Conservation (phyloP, 306 rosid genomes). For the Begonia loranthoides region DNA sequence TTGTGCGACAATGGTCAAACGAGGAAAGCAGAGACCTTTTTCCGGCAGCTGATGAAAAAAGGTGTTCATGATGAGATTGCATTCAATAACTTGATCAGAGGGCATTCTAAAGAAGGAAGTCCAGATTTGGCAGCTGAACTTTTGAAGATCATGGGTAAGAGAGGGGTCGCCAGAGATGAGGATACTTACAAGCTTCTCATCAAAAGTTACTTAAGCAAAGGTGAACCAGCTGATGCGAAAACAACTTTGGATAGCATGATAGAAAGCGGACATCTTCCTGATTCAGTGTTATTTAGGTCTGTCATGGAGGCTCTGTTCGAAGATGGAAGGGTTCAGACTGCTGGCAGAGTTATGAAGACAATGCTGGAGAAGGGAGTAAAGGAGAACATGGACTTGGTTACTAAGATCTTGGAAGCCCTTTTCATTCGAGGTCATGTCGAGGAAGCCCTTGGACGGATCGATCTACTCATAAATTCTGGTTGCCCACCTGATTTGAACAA, state of each 20-base stretch:
- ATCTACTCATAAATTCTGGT: constrained; percentile 47
- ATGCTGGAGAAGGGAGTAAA: constrained; percentile 85
- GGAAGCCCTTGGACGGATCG: constrained; percentile 77
- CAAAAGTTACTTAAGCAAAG: constrained; percentile 65
- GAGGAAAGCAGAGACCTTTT: constrained; percentile 57
- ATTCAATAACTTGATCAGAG: constrained; percentile 61
- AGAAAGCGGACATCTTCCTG: constrained; percentile 66
- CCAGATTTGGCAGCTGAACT: constrained; percentile 78
- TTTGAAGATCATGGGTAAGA: constrained; percentile 70
- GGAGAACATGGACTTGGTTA: constrained; percentile 74
- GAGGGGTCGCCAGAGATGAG: constrained; percentile 61
- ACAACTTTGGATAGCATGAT: constrained; percentile 76
- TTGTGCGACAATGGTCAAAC: constrained; percentile 63
- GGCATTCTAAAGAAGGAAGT: constrained; percentile 83
- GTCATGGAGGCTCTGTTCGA: constrained; percentile 69
- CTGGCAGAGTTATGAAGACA: constrained; percentile 79
- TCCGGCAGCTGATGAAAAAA: constrained; percentile 75
- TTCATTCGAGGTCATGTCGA: constrained; percentile 83
- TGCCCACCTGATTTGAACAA: constrained; percentile 42
- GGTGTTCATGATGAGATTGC: constrained; percentile 65
- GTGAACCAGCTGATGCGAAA: constrained; percentile 87
- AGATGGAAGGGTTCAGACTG: constrained; percentile 84
- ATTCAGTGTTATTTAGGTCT: constrained; percentile 47
- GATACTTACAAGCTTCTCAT: constrained; percentile 58
- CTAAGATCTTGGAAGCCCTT: constrained; percentile 64